Evolutionary conservation across 2,329 filamentous ascomycete species (phyloP).

Genomic region (Monilinia fructigena): DNA sequence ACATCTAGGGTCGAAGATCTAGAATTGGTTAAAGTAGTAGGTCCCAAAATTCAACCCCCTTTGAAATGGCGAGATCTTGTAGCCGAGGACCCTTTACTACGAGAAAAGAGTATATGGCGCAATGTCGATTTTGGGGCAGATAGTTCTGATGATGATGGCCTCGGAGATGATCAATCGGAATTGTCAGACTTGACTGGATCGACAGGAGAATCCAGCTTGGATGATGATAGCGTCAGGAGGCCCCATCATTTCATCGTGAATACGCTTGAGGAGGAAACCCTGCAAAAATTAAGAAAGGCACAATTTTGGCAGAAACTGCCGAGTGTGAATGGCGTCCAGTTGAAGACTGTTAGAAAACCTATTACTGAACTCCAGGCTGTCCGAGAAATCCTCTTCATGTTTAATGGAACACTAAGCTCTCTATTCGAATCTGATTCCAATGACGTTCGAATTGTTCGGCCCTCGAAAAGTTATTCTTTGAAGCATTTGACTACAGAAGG

Average conservation of each 20-base stretch:
- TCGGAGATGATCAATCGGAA: constrained; percentile 41
- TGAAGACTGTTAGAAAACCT: constrained; percentile 36
- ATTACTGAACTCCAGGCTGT: constrained; percentile 65
- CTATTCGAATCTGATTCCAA: constrained; percentile 55
- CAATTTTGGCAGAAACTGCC: constrained; percentile 49
- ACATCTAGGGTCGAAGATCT: constrained; percentile 66
- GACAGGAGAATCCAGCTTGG: constrained; percentile 39
- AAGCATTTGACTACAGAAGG: constrained; percentile 41
- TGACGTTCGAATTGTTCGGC: constrained; percentile 40
- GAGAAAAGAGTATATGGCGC: constrained; percentile 67
- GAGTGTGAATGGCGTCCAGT: constrained; percentile 31
- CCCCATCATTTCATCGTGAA: constrained; percentile 40
- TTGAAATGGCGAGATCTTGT: constrained; percentile 80
- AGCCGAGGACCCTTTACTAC: constrained; percentile 69
- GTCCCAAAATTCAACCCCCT: constrained; percentile 46
- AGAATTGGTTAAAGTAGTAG: constrained; percentile 50
- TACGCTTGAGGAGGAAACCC: constrained; percentile 37
- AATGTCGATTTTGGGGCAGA: constrained; percentile 64
- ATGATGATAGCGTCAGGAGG: constrained; percentile 34
- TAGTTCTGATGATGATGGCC: constrained; percentile 54
- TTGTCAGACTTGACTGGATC: constrained; percentile 40
- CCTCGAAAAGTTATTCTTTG: constrained; percentile 38
- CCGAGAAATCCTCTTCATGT: constrained; percentile 81
- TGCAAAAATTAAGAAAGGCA: constrained; percentile 44
- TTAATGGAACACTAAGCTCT: constrained; percentile 73